Conservation (phyloP, 352 stramenopile genomes). For the Phytophthora meadii region DNA sequence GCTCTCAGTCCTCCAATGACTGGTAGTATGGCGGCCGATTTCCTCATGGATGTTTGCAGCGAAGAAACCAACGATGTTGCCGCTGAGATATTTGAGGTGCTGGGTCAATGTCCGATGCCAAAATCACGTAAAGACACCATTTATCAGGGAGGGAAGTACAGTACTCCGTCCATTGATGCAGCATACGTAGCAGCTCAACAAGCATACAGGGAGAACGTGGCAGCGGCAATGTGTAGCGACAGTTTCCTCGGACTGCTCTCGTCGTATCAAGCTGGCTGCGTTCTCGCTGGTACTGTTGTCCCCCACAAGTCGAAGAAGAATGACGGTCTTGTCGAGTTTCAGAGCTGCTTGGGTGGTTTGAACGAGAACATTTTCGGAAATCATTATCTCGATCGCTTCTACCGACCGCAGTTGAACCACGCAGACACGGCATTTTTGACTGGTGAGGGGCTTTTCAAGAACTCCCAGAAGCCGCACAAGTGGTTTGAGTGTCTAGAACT, state of each 20-base stretch:
- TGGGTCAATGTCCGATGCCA: slow-evolving; percentile 43
- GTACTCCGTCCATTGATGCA: slow-evolving; percentile 20
- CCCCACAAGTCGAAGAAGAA: slow-evolving; percentile 39
- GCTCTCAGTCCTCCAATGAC: slow-evolving; percentile 40
- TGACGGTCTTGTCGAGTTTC: slow-evolving; percentile 50
- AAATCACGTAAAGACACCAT: slow-evolving; percentile 28
- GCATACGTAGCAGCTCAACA: slow-evolving; percentile 38
- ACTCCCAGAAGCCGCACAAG: slow-evolving; percentile 43
- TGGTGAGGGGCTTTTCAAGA: slow-evolving; percentile 40
- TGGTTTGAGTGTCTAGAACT: slow-evolving; percentile 48
- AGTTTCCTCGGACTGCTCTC: slow-evolving; percentile 43
- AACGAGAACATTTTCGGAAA: slow-evolving; percentile 31
- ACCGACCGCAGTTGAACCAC: slow-evolving; percentile 50
- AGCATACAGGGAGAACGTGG: slow-evolving; percentile 40
- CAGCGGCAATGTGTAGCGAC: slow-evolving; percentile 49
- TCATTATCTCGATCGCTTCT: slow-evolving; percentile 36
- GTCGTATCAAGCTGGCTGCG: slow-evolving; percentile 17
- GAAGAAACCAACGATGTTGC: slow-evolving; percentile 21
- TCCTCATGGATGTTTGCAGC: slow-evolving; percentile 36
- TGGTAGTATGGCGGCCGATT: slow-evolving; percentile 52
- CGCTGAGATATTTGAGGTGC: slow-evolving; percentile 19
- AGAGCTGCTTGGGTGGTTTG: slow-evolving; percentile 43
- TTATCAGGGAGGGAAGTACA: slow-evolving; percentile 40
- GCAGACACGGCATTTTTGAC: slow-evolving; percentile 48
- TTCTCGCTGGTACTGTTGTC: slow-evolving; percentile 20